Base-by-base conservation (phyloP, 352 stramenopile genomes). In the Phytopythium aichiense region DNA sequence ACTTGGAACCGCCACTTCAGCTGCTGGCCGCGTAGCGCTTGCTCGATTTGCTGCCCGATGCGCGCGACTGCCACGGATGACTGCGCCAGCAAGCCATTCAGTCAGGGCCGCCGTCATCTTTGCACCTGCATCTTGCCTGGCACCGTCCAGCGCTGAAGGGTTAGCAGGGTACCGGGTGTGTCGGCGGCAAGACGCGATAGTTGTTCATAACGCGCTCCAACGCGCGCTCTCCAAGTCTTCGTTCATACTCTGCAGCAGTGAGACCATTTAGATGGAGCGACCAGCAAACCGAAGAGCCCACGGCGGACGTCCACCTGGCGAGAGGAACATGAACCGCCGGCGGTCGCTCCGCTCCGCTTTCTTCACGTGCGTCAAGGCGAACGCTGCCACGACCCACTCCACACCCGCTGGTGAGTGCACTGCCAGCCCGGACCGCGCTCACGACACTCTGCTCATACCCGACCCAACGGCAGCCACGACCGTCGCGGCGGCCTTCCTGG, bases 1-100 rank as follows among this genome's bases (percentile, higher is more conserved):
- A 89, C 79, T 50, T 85, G 74, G 56, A 91, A 91, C 56, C 74
- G 71, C 79, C 79, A 92, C 58, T 88, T 79, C 66, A 89, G 82
- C 54, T 68, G 69, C 23, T 71, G 61, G 15, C 69, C 72, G 15
- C 71, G 52, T 11, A 79, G 64, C 45, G 79, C 67, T 37, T 73
- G 48, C 4, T 64, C 66, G 46, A 92, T 89, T 43, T 86, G 79
- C 16, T 49, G 56, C 1, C 80, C 80, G 12, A 92, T 72, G 49
- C 77, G 76, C 22, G 64, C 63, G 51, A 92, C 82, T 4, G 73
- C 73, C 11, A 66, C 65, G 9, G 78, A 78, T 71, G 81, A 84
- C 77, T 89, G 48, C 35, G 35, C 35, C 35, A 40, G 35, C 35
- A 40, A 31, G 4, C 61, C 35, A 40, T 40, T 40, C 9, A 40